Percentiles rank a stretch among this genome's conserved stretches.
Conservation (phyloP, 768 basidiomycete genomes). For the Fibroporia radiculosa region DNA sequence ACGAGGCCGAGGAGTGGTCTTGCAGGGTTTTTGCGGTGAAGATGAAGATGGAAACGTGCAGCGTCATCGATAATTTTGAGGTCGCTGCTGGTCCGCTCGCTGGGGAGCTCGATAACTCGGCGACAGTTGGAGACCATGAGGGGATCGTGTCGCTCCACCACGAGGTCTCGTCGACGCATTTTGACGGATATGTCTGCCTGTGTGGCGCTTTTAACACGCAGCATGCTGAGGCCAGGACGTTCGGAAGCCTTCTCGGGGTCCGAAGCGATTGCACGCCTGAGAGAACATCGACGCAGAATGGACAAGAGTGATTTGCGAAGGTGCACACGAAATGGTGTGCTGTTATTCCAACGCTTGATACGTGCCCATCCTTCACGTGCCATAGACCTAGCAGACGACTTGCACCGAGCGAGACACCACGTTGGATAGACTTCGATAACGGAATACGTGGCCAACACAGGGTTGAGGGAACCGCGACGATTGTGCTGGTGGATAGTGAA, state of each 20-base stretch:
- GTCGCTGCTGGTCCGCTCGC: conserved; percentile 25
- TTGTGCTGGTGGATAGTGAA: conserved; percentile 59
- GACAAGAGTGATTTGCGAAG: conserved; percentile 40
- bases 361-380: conserved; percentile 46
- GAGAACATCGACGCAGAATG: conserved; percentile 36
- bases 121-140: conserved; percentile 29
- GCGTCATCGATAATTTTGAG: conserved; percentile 42
- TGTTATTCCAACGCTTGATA: conserved; percentile 47
- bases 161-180: conserved; percentile 30
- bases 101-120: conserved; percentile 31
- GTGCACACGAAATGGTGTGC: conserved; percentile 45
- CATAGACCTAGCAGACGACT: conserved; percentile 22
- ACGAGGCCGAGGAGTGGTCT: conserved; percentile 40
- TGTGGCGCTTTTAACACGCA: conserved; percentile 35
- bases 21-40: conserved; percentile 41
- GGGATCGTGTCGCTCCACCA: conserved; percentile 39
- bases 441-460: conserved; percentile 39
- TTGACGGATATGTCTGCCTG: conserved; percentile 46
- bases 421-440: conserved; percentile 49
- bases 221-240: conserved; percentile 35
- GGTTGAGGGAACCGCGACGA: conserved; percentile 49
- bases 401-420: conserved; percentile 45
- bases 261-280: conserved; percentile 31
- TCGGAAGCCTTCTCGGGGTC: conserved; percentile 26
- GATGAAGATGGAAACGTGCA: conserved; percentile 52